These are phyloP conservation scores for Vitis riparia DNA, from an alignment of 164 flowering plant genomes.

Conservation along the genomic window DNA sequence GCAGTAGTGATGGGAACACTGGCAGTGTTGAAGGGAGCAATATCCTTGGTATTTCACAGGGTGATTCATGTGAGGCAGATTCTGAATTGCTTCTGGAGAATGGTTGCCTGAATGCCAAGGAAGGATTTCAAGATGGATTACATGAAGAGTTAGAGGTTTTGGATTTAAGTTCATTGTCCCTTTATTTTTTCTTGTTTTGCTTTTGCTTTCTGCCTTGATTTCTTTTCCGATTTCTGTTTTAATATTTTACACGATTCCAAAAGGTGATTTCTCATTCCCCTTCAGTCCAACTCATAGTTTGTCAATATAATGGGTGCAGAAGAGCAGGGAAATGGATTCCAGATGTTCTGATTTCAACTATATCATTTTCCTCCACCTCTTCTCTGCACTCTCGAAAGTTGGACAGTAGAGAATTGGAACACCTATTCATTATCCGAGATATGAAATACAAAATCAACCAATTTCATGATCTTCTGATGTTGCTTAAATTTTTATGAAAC, in stretches of 20 bases:
- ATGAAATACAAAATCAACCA: not conserved
- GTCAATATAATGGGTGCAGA: not conserved
- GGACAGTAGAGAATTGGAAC: constrained; percentile 3
- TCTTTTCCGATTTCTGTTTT: not conserved
- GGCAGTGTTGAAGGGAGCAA: constrained; percentile 29
- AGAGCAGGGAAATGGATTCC: not conserved
- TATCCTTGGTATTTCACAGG: constrained; percentile 25
- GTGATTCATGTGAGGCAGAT: constrained; percentile 29
- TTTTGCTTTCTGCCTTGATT: not conserved
- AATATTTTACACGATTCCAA: not conserved
- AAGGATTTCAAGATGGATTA: constrained; percentile 25
- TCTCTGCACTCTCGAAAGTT: not conserved
- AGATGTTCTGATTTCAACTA: too few species aligned
- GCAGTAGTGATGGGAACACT: constrained; percentile 18
- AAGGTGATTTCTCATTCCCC: not conserved
- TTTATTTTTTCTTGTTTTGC: not conserved
- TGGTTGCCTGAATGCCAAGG: constrained; percentile 14
- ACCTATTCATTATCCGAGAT: not conserved
- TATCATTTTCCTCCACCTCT: not conserved
- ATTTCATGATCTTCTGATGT: too few species aligned
- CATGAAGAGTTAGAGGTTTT: constrained; percentile 59
- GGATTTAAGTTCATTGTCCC: constrained; percentile 14
- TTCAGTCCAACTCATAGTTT: not conserved
- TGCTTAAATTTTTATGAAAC: too few species aligned
- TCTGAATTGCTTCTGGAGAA: constrained; percentile 30